Base-by-base conservation (phyloP, 768 basidiomycete species). In the Cystobasidiopsis lactophilus region DNA sequence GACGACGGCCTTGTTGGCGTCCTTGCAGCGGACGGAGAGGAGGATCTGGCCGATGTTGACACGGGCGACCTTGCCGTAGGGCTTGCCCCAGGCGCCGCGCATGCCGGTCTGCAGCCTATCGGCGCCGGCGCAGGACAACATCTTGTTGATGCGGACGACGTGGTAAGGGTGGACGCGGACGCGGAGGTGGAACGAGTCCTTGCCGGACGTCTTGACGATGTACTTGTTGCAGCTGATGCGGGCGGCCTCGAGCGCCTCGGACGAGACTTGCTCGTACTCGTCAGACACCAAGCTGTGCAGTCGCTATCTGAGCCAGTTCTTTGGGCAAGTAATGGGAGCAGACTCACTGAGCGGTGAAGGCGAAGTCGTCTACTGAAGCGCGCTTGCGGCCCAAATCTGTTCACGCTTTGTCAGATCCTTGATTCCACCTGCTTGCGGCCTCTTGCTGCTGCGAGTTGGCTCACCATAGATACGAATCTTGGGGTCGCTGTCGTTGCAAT, bases 211-310 rank as follows among this genome's bases (percentile, higher is more conserved):
- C 78, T 98, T 95, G 64, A 86, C 91, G 58, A 95, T 81, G 69
- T 95, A 95, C 71, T 96, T 96, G 83, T 96, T 96, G 69, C 86
- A 86, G 67, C 91, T 95, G 58, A 98, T 98, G 69, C 89, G 89
- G 50, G 88, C 89, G 18, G 91, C 89, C 71, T 98, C 91, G 50
- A 95, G 79, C 16, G 89, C 89, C 68, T 96, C 89, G 35, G 78
- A 80, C 14, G 85, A 89, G 40, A 95, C 74, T 66, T 98, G 88
- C 68, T 98, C 89, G 68, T 91, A 93, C 70, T 95, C 91, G 64
- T 95, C 86, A 49, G 88, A 96, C 54, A 96, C 91, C 52, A 96
- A 75, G 68, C 93, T 88, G 67, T 76, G 60, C 69, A 68, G 52
- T 13, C 43, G 2, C 24, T 10, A 2, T 26, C 10, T 19, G 41